phyloP scores from a whole-genome alignment of 495 filamentous ascomycete genomes.

The Podospora anserina region DNA sequence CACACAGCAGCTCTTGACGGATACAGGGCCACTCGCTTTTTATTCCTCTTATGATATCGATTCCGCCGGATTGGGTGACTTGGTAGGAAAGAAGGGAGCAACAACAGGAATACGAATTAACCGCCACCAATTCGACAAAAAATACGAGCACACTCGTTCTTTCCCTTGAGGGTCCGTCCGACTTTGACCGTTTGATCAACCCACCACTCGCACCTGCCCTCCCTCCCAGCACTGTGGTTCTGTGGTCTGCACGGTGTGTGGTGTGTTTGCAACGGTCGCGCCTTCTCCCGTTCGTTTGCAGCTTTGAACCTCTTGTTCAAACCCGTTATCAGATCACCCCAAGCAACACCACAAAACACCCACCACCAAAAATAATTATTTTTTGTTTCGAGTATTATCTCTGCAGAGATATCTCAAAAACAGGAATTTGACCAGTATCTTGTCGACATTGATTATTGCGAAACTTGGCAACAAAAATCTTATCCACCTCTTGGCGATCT shows the following conservation, averaged over 20 bases:
- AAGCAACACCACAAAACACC: background rate
- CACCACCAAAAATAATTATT: background rate
- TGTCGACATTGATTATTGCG: background rate
- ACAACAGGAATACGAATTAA: too few species aligned
- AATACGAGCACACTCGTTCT: background rate
- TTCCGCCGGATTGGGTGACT: background rate
- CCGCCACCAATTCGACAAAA: background rate
- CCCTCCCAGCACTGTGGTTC: background rate
- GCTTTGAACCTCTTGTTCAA: background rate
- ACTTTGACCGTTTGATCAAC: background rate
- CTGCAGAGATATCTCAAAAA: background rate
- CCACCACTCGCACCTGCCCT: background rate
- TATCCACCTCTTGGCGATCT: background rate
- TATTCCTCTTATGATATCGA: background rate
- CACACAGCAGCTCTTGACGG: background rate
- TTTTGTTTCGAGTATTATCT: background rate
- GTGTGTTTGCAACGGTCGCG: background rate
- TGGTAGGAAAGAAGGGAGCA: background rate
- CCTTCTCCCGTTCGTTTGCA: background rate
- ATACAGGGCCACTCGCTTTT: background rate
- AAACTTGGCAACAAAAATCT: background rate
- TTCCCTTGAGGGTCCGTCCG: background rate
- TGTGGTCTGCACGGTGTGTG: background rate
- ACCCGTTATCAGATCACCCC: background rate
- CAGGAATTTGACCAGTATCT: background rate